phyloP scores from a whole-genome alignment of 768 basidiomycete genomes.

The Pleurotus djamor region DNA sequence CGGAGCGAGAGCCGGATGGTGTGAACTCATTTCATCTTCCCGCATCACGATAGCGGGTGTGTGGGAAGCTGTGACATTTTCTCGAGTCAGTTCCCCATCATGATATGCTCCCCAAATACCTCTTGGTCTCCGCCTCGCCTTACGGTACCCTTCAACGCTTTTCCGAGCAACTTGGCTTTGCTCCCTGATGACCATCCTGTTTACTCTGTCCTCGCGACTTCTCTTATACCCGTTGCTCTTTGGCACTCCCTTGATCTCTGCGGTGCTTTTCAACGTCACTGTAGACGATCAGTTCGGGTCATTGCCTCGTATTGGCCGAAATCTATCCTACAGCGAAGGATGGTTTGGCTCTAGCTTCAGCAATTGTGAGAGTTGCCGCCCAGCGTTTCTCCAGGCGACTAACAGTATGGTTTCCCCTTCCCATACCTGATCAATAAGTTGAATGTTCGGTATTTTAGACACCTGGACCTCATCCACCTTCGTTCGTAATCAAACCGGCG shows the following conservation, averaged over 20 bases:
- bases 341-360: not conserved
- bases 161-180: not conserved
- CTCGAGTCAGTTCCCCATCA: too few species aligned
- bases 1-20: too few species aligned
- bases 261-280: not conserved
- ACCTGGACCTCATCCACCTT: not conserved
- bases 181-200: conserved; percentile 8
- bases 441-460: not conserved
- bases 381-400: not conserved
- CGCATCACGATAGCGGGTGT: too few species aligned
- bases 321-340: conserved; percentile 5
- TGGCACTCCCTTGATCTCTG: conserved; percentile 1
- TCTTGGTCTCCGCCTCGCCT: too few species aligned
- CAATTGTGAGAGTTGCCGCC: not conserved
- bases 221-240: conserved; percentile 16
- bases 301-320: not conserved
- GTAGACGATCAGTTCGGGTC: conserved; percentile 2
- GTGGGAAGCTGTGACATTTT: too few species aligned
- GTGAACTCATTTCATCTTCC: too few species aligned
- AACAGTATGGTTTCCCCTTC: not conserved
- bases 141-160: too few species aligned
- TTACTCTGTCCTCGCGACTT: conserved; percentile 16
- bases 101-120: too few species aligned
- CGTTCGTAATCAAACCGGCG: not conserved
- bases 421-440: not conserved